Evolutionary conservation across 139 green algal species (phyloP).

Genomic region (Yamagishiella unicocca): DNA sequence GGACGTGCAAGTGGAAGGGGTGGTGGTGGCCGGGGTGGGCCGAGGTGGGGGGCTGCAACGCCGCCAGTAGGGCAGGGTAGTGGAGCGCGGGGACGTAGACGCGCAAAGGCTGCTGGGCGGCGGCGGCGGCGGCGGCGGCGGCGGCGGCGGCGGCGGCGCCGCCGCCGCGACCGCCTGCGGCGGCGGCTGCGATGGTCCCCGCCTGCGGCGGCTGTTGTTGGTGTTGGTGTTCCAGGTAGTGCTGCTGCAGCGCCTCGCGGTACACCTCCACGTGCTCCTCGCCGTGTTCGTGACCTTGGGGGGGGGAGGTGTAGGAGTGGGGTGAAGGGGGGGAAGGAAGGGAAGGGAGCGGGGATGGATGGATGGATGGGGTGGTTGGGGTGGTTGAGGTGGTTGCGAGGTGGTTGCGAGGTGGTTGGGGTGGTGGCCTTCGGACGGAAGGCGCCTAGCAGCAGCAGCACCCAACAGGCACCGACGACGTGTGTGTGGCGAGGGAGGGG

Average conservation of each 20-base stretch:
- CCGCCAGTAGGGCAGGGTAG: background rate
- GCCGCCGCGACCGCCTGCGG: background rate
- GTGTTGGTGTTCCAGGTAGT: constrained; percentile 22
- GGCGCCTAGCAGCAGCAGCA: no score
- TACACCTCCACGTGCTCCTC: constrained; percentile 95
- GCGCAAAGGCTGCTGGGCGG: background rate
- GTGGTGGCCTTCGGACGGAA: no score
- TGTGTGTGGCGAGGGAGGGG: no score
- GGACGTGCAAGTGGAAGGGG: constrained; percentile 8
- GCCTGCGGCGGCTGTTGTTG: background rate
- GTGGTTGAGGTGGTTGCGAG: no score
- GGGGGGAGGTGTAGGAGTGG: background rate
- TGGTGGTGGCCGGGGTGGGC: background rate
- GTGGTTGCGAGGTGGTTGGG: no score
- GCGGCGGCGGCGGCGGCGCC: background rate
- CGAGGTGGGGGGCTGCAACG: background rate
- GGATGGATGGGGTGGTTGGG: no score
- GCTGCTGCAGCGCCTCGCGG: constrained; percentile 70
- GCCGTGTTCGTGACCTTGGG: constrained; percentile 85
- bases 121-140: background rate
- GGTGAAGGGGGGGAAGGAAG: background rate
- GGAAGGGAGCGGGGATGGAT: no score
- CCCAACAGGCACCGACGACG: no score
- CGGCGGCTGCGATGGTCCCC: background rate
- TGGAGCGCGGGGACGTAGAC: constrained; percentile 28